phyloP scores from a whole-genome alignment of 352 stramenopile genomes.

The Thraustochytrium sp. region DNA sequence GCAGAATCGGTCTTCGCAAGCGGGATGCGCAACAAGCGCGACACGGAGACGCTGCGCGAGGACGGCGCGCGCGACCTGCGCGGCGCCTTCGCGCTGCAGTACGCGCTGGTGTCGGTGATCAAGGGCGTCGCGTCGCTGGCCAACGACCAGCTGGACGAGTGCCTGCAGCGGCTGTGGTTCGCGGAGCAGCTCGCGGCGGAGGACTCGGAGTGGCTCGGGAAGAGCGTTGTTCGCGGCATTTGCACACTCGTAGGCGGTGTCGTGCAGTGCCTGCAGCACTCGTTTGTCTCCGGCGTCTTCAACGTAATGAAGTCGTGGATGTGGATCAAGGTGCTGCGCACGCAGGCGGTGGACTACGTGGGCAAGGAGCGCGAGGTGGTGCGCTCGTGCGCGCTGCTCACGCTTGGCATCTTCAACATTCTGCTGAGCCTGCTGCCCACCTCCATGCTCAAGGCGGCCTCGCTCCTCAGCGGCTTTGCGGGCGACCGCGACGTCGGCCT shows the following conservation, averaged over 20 bases:
- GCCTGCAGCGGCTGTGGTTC: not conserved
- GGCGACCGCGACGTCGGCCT: constrained; percentile 17
- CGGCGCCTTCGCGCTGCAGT: constrained; percentile 25
- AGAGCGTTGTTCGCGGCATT: constrained; percentile 22
- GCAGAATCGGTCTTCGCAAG: not conserved
- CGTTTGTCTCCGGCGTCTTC: constrained; percentile 18
- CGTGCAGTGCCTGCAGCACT: not conserved
- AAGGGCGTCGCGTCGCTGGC: constrained; percentile 19
- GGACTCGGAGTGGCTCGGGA: constrained; percentile 35
- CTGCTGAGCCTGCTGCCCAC: constrained; percentile 3
- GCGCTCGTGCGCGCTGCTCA: constrained; percentile 11
- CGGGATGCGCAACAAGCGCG: constrained; percentile 6
- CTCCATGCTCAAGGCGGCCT: constrained; percentile 6
- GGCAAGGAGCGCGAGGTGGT: constrained; percentile 38
- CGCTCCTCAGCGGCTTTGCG: constrained; percentile 5
- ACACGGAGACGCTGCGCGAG: not conserved
- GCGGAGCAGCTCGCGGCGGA: constrained; percentile 15
- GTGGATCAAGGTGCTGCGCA: constrained; percentile 31
- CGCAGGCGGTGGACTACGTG: not conserved
- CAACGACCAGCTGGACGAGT: constrained; percentile 32
- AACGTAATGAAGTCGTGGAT: constrained; percentile 31
- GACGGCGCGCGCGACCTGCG: not conserved
- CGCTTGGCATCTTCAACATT: constrained; percentile 30
- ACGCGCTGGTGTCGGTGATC: constrained; percentile 15
- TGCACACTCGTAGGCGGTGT: constrained; percentile 12